Base-by-base conservation (phyloP, 805 yeast genomes). In the Komagataella ulmi region DNA sequence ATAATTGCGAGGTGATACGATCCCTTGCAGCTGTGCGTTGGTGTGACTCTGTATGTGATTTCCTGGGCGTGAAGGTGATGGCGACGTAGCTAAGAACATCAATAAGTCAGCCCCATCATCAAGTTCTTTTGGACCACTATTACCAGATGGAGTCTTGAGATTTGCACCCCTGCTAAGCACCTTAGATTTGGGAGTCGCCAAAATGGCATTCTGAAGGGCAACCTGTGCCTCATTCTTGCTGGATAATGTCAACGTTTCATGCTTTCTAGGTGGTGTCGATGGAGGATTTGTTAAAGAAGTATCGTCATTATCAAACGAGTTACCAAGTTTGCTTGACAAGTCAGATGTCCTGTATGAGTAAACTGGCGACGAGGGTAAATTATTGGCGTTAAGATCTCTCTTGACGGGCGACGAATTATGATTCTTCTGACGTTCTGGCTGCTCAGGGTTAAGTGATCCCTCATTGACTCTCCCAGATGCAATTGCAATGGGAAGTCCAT, bases 81-180 rank as follows among this genome's bases (percentile, higher is more conserved):
- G 53, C n/a, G 53, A 51, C 14, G 53, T 51, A 2, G 96, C 95
- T 57, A 88, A 70, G 64, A 79, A 88, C 79, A 88, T 76, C 55
- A 88, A 73, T 54, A 88, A 67, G 62, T 84, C 91, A 1, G 95
- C 96, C 12, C 95, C 96, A 65, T 85, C 93, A 49, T 63, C 66
- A 47, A 56, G 61, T 17, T 65, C 68, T 46, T 58, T 55, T 63
- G 18, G 24, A 12, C 46, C 17, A 14, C 40, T 12, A n/a, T 44
- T 47, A 6, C 40, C 24, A 6, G 47, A 24, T 23, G 24, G 21
- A 7, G 21, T 45, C 14, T 18, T 45, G 7, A 24, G 21, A 18
- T 53, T 54, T 14, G 70, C 70, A 2, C 69, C 66, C 49, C 61
- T 63, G 54, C 53, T 44, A 17, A 52, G 53, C 36, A 53, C 52